These are phyloP conservation scores for Hortiboletus flavorubellus DNA, from an alignment of 768 basidiomycete species.

Conservation along the genomic window DNA sequence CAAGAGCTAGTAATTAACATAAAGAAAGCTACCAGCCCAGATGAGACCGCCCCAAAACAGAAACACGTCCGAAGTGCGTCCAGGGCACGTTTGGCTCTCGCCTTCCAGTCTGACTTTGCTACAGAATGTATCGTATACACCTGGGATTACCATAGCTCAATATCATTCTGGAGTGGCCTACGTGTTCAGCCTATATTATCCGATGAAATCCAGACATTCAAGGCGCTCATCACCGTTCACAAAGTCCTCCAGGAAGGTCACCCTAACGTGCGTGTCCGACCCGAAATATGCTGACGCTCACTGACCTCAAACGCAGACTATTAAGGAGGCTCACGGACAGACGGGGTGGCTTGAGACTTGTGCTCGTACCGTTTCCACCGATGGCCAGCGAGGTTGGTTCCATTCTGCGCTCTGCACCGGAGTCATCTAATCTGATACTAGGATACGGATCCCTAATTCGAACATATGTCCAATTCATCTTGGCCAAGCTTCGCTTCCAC, in stretches of 20 bases:
- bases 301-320: conserved; percentile 52
- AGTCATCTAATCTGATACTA: conserved; percentile 30
- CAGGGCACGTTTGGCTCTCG: conserved; percentile 8
- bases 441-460: conserved; percentile 92
- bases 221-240: conserved; percentile 95
- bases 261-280: conserved; percentile 59
- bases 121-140: conserved; percentile 98
- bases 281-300: conserved; percentile 6
- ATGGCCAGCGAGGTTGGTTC: conserved; percentile 69
- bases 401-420: background rate
- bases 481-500: conserved; percentile 95
- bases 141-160: conserved; percentile 98
- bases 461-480: conserved; percentile 93
- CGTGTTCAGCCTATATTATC: conserved; percentile 95
- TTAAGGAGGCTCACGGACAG: conserved; percentile 96
- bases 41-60: conserved; percentile 97
- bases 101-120: conserved; percentile 12
- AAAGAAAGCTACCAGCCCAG: conserved; percentile 96
- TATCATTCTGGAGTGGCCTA: conserved; percentile 96
- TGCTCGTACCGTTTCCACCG: conserved; percentile 77
- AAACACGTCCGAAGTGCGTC: conserved; percentile 96
- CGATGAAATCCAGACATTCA: conserved; percentile 98
- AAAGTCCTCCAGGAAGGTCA: conserved; percentile 98
- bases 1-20: conserved; percentile 91
- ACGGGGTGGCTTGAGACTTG: conserved; percentile 99